Evolutionary conservation across 352 stramenopile genomes (phyloP), one percentile per base, ranked within the genome.

Genomic region (Globisporangium takayamanum): DNA sequence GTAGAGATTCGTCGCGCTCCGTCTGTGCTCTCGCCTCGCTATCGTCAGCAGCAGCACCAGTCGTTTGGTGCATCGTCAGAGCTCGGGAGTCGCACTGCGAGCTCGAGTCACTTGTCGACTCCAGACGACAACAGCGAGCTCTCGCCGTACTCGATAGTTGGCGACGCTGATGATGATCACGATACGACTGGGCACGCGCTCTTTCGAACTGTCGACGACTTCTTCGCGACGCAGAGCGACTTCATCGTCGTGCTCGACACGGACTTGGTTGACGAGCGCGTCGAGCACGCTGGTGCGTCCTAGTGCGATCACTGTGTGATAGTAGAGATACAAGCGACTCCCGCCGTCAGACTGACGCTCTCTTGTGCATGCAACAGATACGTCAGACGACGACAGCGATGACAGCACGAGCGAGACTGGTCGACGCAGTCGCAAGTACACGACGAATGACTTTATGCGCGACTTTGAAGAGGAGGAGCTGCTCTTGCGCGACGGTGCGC

Each of bases 401-500:
- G 68, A 80, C 6, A 80, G 72, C 16, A 66, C 50, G 2, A 62
- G 64, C n/a, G 64, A 67, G 48, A 75, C 63, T 10, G 59, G 59
- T 18, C 58, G 74, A 26, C 68, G 72, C 41, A 84, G 70, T 70
- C 73, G 75, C 11, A 87, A 88, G 58, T 88, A 92, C 69, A 84
- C 80, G 15, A 67, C 77, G 54, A 89, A 72, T 60, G 80, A 89
- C 54, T 90, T 89, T 36, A 88, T 89, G 77, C 76, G 78, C 45
- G 81, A 92, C 49, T 88, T 92, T 59, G 78, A 88, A 54, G 82
- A 88, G 51, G 75, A 92, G 62, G 73, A 89, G 30, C 63, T 63
- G 20, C 42, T 78, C 12, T 25, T 74, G 5, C 56, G 55, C 7
- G 70, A 78, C 63, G 60, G 69, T 42, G 60, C 64, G n/a, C 46